These are phyloP conservation scores for Trypanosoma rangeli DNA, from an alignment of 208 protist genomes.

Conservation along the genomic window DNA sequence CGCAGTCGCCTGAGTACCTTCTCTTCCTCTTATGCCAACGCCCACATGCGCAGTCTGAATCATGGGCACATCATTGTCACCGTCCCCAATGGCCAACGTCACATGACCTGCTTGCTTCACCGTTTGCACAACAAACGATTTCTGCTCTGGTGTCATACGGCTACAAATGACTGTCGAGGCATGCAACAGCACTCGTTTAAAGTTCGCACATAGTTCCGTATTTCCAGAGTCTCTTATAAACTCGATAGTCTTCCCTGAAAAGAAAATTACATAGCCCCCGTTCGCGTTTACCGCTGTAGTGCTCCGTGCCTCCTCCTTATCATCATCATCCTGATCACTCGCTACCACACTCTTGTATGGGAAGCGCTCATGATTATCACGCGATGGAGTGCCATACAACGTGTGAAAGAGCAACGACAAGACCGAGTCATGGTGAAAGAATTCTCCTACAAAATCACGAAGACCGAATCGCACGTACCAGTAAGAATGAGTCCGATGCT, in stretches of 20 bases:
- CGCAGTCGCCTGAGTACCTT: constrained; percentile 87
- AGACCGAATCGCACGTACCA: constrained; percentile 47
- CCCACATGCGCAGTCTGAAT: constrained; percentile 92
- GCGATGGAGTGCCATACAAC: not conserved
- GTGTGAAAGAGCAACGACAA: not conserved
- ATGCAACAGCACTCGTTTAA: constrained; percentile 47
- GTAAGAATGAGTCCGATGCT: constrained; percentile 16
- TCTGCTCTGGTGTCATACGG: constrained; percentile 67
- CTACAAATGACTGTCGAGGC: constrained; percentile 72
- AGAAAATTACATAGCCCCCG: constrained; percentile 34
- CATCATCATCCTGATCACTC: not conserved
- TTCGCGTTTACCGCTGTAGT: not conserved
- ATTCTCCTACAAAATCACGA: constrained; percentile 59
- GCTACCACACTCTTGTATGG: not conserved
- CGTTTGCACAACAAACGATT: constrained; percentile 59
- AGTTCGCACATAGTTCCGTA: constrained; percentile 37
- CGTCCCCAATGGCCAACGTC: constrained; percentile 93
- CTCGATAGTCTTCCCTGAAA: constrained; percentile 60
- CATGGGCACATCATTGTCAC: constrained; percentile 95
- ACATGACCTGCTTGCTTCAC: constrained; percentile 57
- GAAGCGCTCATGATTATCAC: not conserved
- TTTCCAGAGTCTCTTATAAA: constrained; percentile 44
- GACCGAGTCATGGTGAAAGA: constrained; percentile 15
- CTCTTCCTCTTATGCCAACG: constrained; percentile 87
- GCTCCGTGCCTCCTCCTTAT: not conserved